Base-by-base conservation (phyloP, 2,329 filamentous ascomycete genomes). In the Chaetomium olivaceum region DNA sequence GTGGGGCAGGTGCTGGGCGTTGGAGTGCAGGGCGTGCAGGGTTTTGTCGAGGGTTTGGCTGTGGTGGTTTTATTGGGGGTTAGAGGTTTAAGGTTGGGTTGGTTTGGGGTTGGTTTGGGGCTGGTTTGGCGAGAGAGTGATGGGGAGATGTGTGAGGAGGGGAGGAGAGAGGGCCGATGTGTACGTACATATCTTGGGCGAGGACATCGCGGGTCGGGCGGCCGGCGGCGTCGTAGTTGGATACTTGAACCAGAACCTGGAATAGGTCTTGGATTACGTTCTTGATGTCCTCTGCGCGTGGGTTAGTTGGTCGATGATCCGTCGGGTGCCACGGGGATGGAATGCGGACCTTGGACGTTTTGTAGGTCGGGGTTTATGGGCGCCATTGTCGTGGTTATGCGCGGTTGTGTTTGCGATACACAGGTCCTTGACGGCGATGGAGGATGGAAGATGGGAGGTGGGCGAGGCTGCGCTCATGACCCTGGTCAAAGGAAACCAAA, bases 191-290 rank as follows among this genome's bases (percentile, higher is more conserved):
- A 75, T 86, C 82, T 67, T 77, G 76, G 51, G 83, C 79, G 48
- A 90, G 81, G 33, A 87, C 84, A 46, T 88, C 84, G 69, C 80
- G 80, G 48, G 82, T 83, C 14, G 85, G 79, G 0, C 80, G 79
- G 65, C 77, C 77, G 66, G 80, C 78, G 50, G 79, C 77, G 78
- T 89, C 86, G 79, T 89, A 90, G 65, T 83, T 82, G 36, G 84
- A 82, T 31, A 85, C 80, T 73, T 89, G 86, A 55, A 89, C 84
- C 81, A 88, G 85, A 66, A 88, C 77, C 71, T 87, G 82, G 80
- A 86, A 89, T 50, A 89, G 82, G 70, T 87, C 85, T 72, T 88
- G 85, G 75, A 89, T 86, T 67, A 87, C 80, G 71, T 86, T 82
- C 73, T 87, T 86, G 77, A 88, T 79, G 76, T 85, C 80, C 71